These are phyloP conservation scores for Pleurotus sapidus DNA, from an alignment of 768 basidiomycete species.

Conservation along the genomic window DNA sequence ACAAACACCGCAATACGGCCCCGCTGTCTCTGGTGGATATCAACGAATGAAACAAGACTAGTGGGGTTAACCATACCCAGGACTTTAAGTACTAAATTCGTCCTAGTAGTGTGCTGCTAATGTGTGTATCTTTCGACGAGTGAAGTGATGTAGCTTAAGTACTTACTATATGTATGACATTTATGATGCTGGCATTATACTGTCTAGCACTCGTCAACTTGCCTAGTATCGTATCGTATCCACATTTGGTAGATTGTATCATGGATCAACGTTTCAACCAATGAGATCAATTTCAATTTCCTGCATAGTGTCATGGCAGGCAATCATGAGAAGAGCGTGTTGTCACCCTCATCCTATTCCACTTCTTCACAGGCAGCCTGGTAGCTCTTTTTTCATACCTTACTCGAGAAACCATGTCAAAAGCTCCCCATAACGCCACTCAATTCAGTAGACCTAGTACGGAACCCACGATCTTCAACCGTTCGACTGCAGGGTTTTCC, in stretches of 20 bases:
- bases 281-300: neutral
- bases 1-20: neutral
- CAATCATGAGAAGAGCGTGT: constrained; percentile 4
- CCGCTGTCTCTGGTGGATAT: neutral
- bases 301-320: neutral
- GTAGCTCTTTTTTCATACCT: neutral
- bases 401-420: neutral
- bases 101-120: too few relatives aligned
- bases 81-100: neutral
- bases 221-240: too few relatives aligned
- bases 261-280: too few relatives aligned
- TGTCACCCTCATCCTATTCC: constrained; percentile 7
- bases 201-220: too few relatives aligned
- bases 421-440: neutral
- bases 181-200: too few relatives aligned
- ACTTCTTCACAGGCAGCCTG: constrained; percentile 8
- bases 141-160: too few relatives aligned
- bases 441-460: constrained; percentile 28
- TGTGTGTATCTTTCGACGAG: too few relatives aligned
- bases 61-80: neutral
- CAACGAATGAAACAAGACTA: neutral
- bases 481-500: constrained; percentile 72
- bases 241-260: too few relatives aligned
- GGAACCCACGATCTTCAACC: constrained; percentile 93
- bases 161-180: too few relatives aligned